Evolutionary conservation across 2,329 filamentous ascomycete species (phyloP), one percentile per base, ranked within the genome.

Genomic region (Penicillium oxalicum): DNA sequence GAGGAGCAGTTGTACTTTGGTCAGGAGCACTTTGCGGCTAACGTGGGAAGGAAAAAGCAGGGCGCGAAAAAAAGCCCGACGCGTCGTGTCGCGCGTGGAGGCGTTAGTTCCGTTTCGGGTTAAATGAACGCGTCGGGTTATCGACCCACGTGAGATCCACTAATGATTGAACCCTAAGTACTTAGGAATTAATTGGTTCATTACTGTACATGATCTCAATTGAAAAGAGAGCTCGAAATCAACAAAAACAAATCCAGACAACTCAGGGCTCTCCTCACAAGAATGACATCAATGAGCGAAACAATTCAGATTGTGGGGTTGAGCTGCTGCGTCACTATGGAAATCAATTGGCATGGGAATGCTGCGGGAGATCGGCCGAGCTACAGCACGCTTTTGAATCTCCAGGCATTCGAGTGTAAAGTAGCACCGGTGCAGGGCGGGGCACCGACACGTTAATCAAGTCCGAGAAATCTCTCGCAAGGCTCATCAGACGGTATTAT

Each of bases 261-360:
- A 18, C 24, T 45, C 4, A 44, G 39, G 33, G 40, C 44, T 11
- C 5, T 29, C 33, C 43, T 50, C 11, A 26, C 8, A 11, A 26
- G n/a, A 36, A 29, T 27, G 18, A 39, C n/a, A 18, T n/a, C 3
- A 28, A 24, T 2, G 8, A 18, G 8, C 3, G 13, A 35, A 27
- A 36, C 13, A 12, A 5, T 13, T 3, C 13, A 39, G 27, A 39
- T 18, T 43, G 45, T 27, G 28, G 46, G 27, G 26, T 33, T 26
- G 26, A 32, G 33, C 42, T 54, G 51, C 47, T 47, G 54, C 34
- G 46, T 60, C 54, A 49, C 57, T 56, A 45, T 34, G 55, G 57
- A 52, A 51, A 59, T 59, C 29, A 26, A 27, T 43, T 33, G 51
- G 54, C 51, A 60, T 59, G 48, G 56, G 56, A 60, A 60, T 60